These are phyloP conservation scores for Lepiota venenata DNA, from an alignment of 768 basidiomycete genomes.

Conservation along the genomic window DNA sequence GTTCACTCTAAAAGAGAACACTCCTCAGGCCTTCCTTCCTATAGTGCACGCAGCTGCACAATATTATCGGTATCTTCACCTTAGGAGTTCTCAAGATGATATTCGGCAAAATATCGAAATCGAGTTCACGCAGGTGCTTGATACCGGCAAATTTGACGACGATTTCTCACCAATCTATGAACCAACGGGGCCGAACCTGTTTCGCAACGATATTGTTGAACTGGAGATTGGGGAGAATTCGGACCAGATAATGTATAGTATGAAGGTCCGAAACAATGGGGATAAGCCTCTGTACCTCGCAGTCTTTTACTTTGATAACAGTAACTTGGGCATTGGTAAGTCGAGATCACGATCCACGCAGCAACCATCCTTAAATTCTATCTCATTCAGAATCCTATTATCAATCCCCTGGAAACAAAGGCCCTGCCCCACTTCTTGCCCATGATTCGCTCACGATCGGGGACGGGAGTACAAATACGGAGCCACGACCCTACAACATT, in stretches of 20 bases:
- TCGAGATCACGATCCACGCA: not conserved
- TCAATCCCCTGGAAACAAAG: conserved; percentile 25
- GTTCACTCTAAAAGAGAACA: conserved; percentile 11
- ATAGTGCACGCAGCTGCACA: conserved; percentile 18
- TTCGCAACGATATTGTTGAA: conserved; percentile 22
- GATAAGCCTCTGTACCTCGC: too few species aligned
- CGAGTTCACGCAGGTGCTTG: conserved; percentile 15
- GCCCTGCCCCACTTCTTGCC: too few species aligned
- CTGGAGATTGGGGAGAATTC: conserved; percentile 21
- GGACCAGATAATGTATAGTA: too few species aligned
- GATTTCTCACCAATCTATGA: conserved; percentile 16
- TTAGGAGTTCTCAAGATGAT: conserved; percentile 14
- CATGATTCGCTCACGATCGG: too few species aligned
- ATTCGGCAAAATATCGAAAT: conserved; percentile 29
- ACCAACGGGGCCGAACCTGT: conserved; percentile 24
- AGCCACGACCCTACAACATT: conserved; percentile 19
- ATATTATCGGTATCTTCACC: conserved; percentile 26
- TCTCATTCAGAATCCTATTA: not conserved
- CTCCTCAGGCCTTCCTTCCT: conserved; percentile 16
- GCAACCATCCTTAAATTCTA: not conserved
- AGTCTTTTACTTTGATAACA: too few species aligned
- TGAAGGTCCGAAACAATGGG: too few species aligned
- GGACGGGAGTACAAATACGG: conserved; percentile 26
- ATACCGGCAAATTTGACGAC: too few species aligned
- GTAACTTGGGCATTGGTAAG: conserved; percentile 30